Percentiles rank a stretch among this genome's conserved stretches.
These are phyloP conservation scores for Kazachstania bromeliacearum DNA, from an alignment of 805 yeast species.

Conservation along the genomic window DNA sequence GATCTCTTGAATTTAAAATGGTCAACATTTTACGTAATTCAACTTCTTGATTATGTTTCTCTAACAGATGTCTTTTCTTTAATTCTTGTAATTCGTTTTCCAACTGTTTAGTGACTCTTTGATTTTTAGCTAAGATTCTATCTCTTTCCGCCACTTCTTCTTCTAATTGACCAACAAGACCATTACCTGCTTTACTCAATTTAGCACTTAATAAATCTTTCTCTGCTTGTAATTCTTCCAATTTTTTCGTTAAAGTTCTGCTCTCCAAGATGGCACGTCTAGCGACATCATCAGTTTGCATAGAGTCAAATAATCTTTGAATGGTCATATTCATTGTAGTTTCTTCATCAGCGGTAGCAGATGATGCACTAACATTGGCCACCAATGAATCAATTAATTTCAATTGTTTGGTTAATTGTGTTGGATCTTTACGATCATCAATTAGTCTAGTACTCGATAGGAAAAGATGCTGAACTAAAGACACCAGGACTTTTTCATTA, in stretches of 20 bases:
- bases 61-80: conserved; percentile 47
- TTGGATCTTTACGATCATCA: conserved; percentile 19
- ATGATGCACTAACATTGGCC: conserved; percentile 50
- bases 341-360: conserved; percentile 39
- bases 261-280: conserved; percentile 59
- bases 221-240: conserved; percentile 41
- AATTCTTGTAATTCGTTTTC: conserved; percentile 59
- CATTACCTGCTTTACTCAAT: conserved; percentile 69
- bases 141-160: conserved; percentile 65
- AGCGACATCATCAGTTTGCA: conserved; percentile 86
- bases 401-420: conserved; percentile 26
- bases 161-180: conserved; percentile 59
- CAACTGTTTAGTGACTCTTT: conserved; percentile 54
- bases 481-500: conserved; percentile 39
- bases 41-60: conserved; percentile 65
- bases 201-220: conserved; percentile 60
- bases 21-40: conserved; percentile 68
- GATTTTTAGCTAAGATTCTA: conserved; percentile 49
- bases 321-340: conserved; percentile 73
- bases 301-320: conserved; percentile 61
- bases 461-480: conserved; percentile 35
- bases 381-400: conserved; percentile 64
- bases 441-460: conserved; percentile 23
- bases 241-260: conserved; percentile 42
- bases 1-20: conserved; percentile 42